Evolutionary conservation across 148 eudicot genomes (phyloP), one percentile per base, ranked within the genome.

Genomic region (Chenopodium formosanum): DNA sequence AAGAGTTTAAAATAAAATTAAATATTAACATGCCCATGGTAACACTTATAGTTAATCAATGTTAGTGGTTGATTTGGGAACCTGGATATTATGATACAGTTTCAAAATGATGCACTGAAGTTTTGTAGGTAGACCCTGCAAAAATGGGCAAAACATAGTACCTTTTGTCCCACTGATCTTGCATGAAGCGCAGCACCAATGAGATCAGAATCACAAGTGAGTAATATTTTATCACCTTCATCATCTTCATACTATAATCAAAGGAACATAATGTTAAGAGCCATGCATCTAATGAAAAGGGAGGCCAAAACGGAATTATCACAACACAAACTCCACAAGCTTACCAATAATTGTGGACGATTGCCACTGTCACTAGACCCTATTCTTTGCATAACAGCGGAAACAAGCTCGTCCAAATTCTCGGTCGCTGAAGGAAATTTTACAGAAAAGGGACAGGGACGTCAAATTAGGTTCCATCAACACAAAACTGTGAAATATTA

Each of bases 151-250:
- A 77, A 75, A 44, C 8, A 71, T n/a, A 66, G 58, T 88, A 95
- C 99, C 99, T 93, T 95, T 85, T 85, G 90, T 68, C 97, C 98
- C 20, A 27, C 77, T 56, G 95, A 87, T 91, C 89, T 92, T 78
- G 97, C 98, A 86, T 96, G 92, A 85, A 81, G 80, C 74, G 89
- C 95, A 76, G 99, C 99, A 80, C 91, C 87, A 78, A 83, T 79
- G 77, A 96, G 93, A 88, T 96, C 99, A 75, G 88, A 84, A 85
- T 92, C 97, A 31, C 94, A 87, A 20, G 94, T 87, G 80, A 96
- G 97, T 74, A 92, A 87, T 68, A 96, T 97, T 86, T 88, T 92
- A 84, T 96, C 99, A 77, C 93, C 91, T 88, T 96, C 99, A 85
- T 95, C 98, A 68, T 95, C 99, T 88, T 92, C 97, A 83, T 94